phyloP scores from a whole-genome alignment of 176 grass and related monocot genomes.

The Triticum aestivum region IWGSC_CS_RefSeq_v2.1 NC_057813.1:645086101-645086600 shows the following conservation, averaged over 20 bases:
- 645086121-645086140: background rate
- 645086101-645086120: constrained; percentile 40
- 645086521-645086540: no score
- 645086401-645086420: constrained; percentile 65
- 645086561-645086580: no score
- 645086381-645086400: constrained; percentile 62
- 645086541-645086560: no score
- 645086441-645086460: no score
- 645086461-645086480: no score
- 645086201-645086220: constrained; percentile 66
- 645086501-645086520: no score
- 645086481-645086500: no score
- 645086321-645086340: constrained; percentile 64
- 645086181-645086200: constrained; percentile 54
- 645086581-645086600: no score
- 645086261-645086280: background rate
- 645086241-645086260: background rate
- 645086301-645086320: background rate
- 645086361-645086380: constrained; percentile 57
- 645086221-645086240: background rate
- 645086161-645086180: background rate
- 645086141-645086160: background rate
- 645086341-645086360: constrained; percentile 54
- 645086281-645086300: background rate
- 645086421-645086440: background rate